Base-by-base conservation (phyloP, 2,329 filamentous ascomycete genomes). In the Sporothrix brasiliensis region DNA sequence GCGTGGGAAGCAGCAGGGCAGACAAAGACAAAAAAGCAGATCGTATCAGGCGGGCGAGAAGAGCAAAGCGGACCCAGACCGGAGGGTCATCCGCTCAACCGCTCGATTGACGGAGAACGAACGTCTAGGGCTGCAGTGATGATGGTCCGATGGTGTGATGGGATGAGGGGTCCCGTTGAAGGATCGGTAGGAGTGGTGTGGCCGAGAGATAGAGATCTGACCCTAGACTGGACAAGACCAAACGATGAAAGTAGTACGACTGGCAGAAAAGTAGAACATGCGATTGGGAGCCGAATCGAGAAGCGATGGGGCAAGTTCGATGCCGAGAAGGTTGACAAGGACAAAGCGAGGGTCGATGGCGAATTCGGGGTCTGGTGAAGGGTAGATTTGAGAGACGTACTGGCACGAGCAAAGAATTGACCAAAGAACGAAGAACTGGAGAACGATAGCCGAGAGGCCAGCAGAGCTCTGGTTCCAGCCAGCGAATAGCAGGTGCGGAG, bases 401-500 rank as follows among this genome's bases (percentile, higher is more conserved):
- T 47, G 47, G 41, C 47, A 14, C 44, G 21, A 47, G 21, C 58
- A 47, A 63, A 66, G 11, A 27, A 27, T 24, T 50, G 47, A 39
- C 63, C 34, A 41, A 34, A 39, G n/a, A 39, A 52, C 19, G 30
- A 39, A 50, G 47, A 24, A 34, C 61, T 52, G 47, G 47, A 65
- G 60, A 24, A 34, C 19, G 61, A 34, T 47, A 66, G 47, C 13
- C 27, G 27, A 66, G 27, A 67, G 65, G 65, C 50, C 65, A 67
- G 50, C 34, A 44, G 16, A 49, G 66, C 50, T 49, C 61, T 52
- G 27, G 63, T 52, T 21, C 34, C 13, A 47, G 39, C 41, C 41
- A 49, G 13, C 52, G 53, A 68, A 68, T 67, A 24, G 50, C 49
- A 67, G 16, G 63, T 30, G 49, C n/a, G 53, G 54, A 60, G 67